phyloP scores from a whole-genome alignment of 2,329 filamentous ascomycete genomes.

The Colletotrichum shisoi region DNA sequence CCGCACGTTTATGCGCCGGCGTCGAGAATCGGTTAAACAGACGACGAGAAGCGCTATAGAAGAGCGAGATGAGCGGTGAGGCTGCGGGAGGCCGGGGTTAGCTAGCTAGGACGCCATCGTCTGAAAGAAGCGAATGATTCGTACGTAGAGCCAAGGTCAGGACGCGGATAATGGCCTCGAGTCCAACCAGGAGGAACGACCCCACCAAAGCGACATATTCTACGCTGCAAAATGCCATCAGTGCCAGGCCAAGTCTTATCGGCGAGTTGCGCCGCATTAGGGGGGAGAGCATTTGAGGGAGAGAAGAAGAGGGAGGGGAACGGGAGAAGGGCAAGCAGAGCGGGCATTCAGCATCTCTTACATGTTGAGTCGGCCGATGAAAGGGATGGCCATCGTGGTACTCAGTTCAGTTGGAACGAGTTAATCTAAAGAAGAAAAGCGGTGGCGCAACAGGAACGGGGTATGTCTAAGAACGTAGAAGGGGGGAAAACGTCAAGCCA shows the following conservation, averaged over 20 bases:
- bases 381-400: slow-evolving; percentile 59
- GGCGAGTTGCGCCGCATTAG: slow-evolving; percentile 29
- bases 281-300: slow-evolving; percentile 24
- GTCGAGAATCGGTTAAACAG: slow-evolving; percentile 82
- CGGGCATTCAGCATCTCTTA: slow-evolving; percentile 47
- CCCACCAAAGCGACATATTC: slow-evolving; percentile 88
- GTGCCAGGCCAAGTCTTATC: slow-evolving; percentile 21
- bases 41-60: slow-evolving; percentile 81
- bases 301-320: slow-evolving; percentile 9
- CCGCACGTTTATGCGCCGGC: slow-evolving; percentile 71
- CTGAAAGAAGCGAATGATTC: slow-evolving; percentile 46
- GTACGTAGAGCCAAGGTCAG: slow-evolving; percentile 87
- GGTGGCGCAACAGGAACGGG: slow-evolving; percentile 32
- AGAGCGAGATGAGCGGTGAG: slow-evolving; percentile 79
- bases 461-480: slow-evolving; percentile 29
- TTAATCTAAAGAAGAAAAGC: slow-evolving; percentile 18
- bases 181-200: slow-evolving; percentile 81
- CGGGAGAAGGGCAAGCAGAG: neutral
- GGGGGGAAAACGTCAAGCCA: slow-evolving; percentile 28
- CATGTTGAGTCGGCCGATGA: slow-evolving; percentile 62
- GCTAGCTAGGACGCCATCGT: neutral
- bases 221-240: slow-evolving; percentile 57
- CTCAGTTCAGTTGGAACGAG: slow-evolving; percentile 40
- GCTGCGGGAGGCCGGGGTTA: slow-evolving; percentile 58
- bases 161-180: slow-evolving; percentile 84